Percentiles rank a stretch among this genome's conserved stretches.
Conservation (phyloP, 257 asterid genomes). For the Apocynum venetum region DNA sequence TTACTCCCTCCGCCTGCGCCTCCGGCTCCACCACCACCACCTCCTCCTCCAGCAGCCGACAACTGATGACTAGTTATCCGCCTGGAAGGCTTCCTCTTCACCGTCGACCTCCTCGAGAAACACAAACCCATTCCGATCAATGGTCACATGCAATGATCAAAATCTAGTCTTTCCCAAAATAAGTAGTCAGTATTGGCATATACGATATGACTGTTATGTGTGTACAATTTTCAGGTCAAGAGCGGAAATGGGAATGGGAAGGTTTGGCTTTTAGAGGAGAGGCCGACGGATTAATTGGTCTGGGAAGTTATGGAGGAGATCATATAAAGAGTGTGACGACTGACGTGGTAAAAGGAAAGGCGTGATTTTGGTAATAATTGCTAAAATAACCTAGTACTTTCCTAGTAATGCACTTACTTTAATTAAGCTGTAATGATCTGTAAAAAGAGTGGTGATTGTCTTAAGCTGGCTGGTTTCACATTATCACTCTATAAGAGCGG, state of each 20-base stretch:
- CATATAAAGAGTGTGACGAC: not conserved
- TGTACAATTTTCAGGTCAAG: conserved; percentile 15
- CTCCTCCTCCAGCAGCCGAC: conserved; percentile 37
- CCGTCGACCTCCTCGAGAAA: conserved; percentile 59
- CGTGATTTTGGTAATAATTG: conserved; percentile 8
- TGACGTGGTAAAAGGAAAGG: not conserved
- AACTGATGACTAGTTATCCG: conserved; percentile 44
- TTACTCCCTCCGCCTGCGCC: conserved; percentile 43
- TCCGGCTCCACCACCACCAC: conserved; percentile 30
- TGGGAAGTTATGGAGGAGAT: conserved; percentile 1
- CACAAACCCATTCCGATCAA: conserved; percentile 63
- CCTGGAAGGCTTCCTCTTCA: conserved; percentile 48
- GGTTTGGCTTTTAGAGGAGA: not conserved
- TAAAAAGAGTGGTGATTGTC: too few species aligned
- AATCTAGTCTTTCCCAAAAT: conserved; percentile 12
- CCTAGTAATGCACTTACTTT: conserved; percentile 7
- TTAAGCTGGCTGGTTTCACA: too few species aligned
- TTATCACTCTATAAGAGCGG: too few species aligned
- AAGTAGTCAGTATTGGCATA: conserved; percentile 9
- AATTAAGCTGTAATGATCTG: not conserved
- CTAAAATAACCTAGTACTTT: conserved; percentile 7
- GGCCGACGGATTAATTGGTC: conserved; percentile 9
- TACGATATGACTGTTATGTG: not conserved
- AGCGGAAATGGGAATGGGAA: not conserved
- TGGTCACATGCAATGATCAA: conserved; percentile 25